A percentile compares a stretch with the other conserved stretches of the same genome.
Conservation (phyloP, 2,329 filamentous ascomycete species). For the Ascochyta clinopodiicola region DNA sequence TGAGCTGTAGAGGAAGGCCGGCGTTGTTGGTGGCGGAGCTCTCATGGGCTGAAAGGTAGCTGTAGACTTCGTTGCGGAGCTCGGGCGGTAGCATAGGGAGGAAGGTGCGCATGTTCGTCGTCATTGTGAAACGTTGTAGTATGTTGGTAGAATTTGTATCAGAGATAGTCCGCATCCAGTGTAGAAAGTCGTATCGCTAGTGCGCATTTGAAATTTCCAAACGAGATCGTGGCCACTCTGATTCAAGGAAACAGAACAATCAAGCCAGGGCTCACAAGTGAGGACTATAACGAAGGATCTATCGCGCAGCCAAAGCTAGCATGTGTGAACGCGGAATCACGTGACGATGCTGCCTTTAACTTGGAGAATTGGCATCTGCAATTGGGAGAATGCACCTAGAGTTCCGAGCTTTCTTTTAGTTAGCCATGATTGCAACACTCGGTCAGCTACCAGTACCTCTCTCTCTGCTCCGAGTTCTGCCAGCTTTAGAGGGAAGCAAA, state of each 20-base stretch:
- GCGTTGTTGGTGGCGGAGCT: slow-evolving; percentile 10
- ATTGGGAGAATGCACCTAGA: background rate
- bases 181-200: background rate
- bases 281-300: background rate
- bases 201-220: background rate
- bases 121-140: background rate
- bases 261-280: background rate
- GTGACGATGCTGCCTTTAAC: slow-evolving; percentile 7
- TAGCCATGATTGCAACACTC: slow-evolving; percentile 13
- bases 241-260: background rate
- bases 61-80: slow-evolving; percentile 40
- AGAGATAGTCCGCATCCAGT: background rate
- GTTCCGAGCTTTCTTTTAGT: slow-evolving; percentile 8
- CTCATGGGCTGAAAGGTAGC: slow-evolving; percentile 22
- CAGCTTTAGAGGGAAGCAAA: slow-evolving; percentile 9
- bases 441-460: slow-evolving; percentile 11
- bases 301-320: slow-evolving; percentile 6
- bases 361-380: background rate
- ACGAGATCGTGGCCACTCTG: background rate
- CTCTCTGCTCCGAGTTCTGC: slow-evolving; percentile 3
- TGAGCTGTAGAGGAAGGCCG: slow-evolving; percentile 30
- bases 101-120: slow-evolving; percentile 18
- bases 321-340: slow-evolving; percentile 7
- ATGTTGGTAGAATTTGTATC: background rate
- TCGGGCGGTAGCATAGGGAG: slow-evolving; percentile 39